phyloP scores from a whole-genome alignment of 768 basidiomycete genomes.

The Kwoniella bestiolae region DNA sequence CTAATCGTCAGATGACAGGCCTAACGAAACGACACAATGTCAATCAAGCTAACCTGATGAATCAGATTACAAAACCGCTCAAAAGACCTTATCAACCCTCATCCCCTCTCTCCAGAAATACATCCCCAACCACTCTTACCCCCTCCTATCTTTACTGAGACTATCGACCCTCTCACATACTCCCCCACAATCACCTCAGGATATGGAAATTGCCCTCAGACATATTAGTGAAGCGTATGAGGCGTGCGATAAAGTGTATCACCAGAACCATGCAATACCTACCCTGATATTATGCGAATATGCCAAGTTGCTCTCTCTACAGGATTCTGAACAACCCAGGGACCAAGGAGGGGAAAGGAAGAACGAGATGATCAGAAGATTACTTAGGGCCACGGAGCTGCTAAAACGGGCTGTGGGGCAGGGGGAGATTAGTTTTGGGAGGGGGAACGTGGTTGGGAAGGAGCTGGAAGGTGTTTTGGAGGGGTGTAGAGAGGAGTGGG shows the following conservation, averaged over 20 bases:
- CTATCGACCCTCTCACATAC: constrained; percentile 68
- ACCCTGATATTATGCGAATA: constrained; percentile 76
- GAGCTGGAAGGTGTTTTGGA: constrained; percentile 68
- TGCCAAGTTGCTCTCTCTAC: constrained; percentile 69
- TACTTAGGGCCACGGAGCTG: constrained; percentile 69
- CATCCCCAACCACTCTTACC: constrained; percentile 71
- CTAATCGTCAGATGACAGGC: too few relatives aligned
- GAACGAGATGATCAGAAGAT: constrained; percentile 58
- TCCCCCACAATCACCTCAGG: constrained; percentile 56
- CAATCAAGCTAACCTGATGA: too few relatives aligned
- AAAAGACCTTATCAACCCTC: constrained; percentile 57
- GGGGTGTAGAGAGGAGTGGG: constrained; percentile 72
- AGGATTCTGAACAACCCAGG: constrained; percentile 5
- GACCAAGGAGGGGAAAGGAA: constrained; percentile 8
- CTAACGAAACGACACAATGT: too few relatives aligned
- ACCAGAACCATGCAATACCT: constrained; percentile 74
- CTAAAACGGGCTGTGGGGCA: constrained; percentile 68
- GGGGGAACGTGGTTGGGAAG: constrained; percentile 69
- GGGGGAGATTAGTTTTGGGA: constrained; percentile 73
- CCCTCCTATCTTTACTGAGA: constrained; percentile 74
- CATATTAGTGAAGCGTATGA: constrained; percentile 63
- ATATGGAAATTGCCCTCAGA: constrained; percentile 18
- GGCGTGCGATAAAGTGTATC: constrained; percentile 65
- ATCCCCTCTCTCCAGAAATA: constrained; percentile 68
- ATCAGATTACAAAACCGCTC: not conserved